Evolutionary conservation across 1,284 basidiomycete species (phyloP).

Genomic region (Phylloporus gajari): DNA sequence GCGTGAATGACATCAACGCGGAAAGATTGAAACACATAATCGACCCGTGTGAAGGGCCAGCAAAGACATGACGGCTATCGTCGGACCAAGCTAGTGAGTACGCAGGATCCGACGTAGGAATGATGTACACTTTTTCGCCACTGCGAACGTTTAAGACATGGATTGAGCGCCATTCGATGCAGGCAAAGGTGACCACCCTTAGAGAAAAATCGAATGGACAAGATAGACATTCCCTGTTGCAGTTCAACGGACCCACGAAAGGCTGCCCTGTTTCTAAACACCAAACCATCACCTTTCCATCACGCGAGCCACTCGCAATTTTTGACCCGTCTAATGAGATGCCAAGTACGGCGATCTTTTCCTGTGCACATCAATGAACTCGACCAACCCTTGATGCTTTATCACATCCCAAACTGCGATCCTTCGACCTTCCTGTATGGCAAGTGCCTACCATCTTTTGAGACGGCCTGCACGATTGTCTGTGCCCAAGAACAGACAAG

Average conservation of each 20-base stretch:
- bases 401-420: conserved; percentile 24
- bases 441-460: conserved; percentile 28
- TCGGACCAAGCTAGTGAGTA: conserved; percentile 34
- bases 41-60: conserved; percentile 23
- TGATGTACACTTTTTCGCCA: background rate
- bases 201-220: conserved; percentile 32
- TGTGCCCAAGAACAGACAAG: background rate
- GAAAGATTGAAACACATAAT: conserved; percentile 27
- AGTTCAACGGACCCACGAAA: conserved; percentile 30
- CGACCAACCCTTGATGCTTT: conserved; percentile 11
- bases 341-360: conserved; percentile 31
- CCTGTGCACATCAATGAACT: conserved; percentile 25
- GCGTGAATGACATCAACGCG: background rate
- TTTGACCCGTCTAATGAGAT: conserved; percentile 28
- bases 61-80: conserved; percentile 30
- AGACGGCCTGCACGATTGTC: conserved; percentile 12
- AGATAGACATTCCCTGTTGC: conserved; percentile 17
- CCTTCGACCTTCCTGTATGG: conserved; percentile 4
- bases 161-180: conserved; percentile 18
- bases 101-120: conserved; percentile 8
- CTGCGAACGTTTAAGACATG: conserved; percentile 20
- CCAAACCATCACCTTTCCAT: conserved; percentile 36
- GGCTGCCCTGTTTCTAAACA: conserved; percentile 23
- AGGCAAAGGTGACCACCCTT: conserved; percentile 28
- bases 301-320: conserved; percentile 33